Conservation (phyloP, 2,329 filamentous ascomycete species). For the Orbilia blumenaviensis region DNA sequence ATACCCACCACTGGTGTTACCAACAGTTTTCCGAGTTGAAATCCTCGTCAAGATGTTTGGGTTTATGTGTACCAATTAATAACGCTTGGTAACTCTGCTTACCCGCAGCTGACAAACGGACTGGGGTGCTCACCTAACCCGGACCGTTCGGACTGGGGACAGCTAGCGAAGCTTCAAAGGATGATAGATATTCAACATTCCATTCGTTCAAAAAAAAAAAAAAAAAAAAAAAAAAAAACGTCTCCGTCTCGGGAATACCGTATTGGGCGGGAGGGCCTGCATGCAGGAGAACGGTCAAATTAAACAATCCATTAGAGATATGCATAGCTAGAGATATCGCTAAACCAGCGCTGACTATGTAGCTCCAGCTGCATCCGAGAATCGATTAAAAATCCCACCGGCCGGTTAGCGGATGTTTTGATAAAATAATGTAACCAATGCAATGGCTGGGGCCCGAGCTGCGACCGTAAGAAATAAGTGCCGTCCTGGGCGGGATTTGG, state of each 20-base stretch:
- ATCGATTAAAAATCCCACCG: not conserved
- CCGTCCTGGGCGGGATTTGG: too few species aligned
- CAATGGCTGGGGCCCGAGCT: not conserved
- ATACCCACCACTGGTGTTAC: slow-evolving; percentile 15
- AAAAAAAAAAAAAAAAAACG: too few species aligned
- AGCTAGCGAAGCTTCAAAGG: slow-evolving; percentile 8
- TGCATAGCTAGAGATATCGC: too few species aligned
- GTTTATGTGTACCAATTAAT: slow-evolving; percentile 25
- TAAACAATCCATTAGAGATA: slow-evolving; percentile 4
- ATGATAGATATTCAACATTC: not conserved
- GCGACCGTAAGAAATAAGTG: slow-evolving; percentile 11
- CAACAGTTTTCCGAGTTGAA: not conserved
- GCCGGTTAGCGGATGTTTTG: not conserved
- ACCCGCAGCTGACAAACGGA: slow-evolving; percentile 50
- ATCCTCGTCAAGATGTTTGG: not conserved
- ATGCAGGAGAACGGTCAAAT: slow-evolving; percentile 17
- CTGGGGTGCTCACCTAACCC: slow-evolving; percentile 17
- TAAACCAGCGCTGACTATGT: too few species aligned
- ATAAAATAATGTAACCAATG: not conserved
- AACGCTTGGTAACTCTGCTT: slow-evolving; percentile 50
- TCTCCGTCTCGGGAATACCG: slow-evolving; percentile 11
- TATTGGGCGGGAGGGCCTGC: slow-evolving; percentile 2
- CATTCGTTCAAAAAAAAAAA: slow-evolving; percentile 8
- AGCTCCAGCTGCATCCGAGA: too few species aligned
- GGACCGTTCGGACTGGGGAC: not conserved